phyloP scores from a whole-genome alignment of 73 alveolate genomes.

The Effrenium voratum region DNA sequence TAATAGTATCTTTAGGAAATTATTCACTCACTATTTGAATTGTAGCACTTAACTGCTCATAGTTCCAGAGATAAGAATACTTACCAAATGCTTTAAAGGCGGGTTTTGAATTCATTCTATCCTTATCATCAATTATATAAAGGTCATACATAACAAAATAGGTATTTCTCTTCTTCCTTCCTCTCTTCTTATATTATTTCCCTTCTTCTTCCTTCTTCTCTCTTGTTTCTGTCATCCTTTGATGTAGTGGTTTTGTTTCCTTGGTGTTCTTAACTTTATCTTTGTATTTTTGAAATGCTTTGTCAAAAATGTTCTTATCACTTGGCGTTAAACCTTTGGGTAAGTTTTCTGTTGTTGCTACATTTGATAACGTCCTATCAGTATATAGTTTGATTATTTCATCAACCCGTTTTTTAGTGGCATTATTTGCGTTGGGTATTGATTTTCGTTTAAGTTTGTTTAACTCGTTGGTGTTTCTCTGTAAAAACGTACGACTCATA shows the following conservation, averaged over 20 bases:
- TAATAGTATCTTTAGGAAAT: constrained; percentile 3
- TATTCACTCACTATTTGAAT: background rate
- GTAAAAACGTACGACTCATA: background rate
- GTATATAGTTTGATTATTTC: constrained; percentile 7
- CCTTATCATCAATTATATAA: background rate
- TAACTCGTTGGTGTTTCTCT: background rate
- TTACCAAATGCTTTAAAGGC: constrained; percentile 18
- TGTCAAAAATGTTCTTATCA: background rate
- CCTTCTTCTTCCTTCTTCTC: constrained; percentile 1
- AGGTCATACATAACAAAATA: background rate
- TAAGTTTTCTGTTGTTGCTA: background rate
- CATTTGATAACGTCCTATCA: background rate
- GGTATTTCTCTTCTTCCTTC: background rate
- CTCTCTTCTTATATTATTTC: constrained; percentile 11
- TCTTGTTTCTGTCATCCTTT: constrained; percentile 23
- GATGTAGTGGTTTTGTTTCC: background rate
- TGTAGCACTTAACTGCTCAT: background rate
- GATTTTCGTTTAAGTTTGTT: background rate
- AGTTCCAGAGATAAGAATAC: background rate
- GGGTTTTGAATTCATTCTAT: background rate
- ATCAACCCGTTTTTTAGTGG: constrained; percentile 7
- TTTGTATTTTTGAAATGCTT: background rate
- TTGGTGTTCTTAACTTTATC: background rate
- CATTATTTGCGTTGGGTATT: background rate
- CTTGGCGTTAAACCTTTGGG: background rate